phyloP scores from a whole-genome alignment of 1,284 basidiomycete genomes.

The Ceratobasidium sp. region DNA sequence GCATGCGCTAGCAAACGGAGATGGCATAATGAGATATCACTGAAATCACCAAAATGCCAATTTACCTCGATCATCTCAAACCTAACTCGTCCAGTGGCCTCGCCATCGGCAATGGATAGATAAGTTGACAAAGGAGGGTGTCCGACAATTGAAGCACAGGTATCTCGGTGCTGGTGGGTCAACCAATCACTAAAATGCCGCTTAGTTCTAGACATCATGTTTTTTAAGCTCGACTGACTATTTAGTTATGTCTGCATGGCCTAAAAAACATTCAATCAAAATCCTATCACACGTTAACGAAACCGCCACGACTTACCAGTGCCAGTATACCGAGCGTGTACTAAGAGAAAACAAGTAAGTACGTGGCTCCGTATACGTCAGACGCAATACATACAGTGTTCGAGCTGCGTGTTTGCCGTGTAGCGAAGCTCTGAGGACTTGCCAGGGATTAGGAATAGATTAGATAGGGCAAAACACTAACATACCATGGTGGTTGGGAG shows the following conservation, averaged over 20 bases:
- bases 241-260: constrained; percentile 93
- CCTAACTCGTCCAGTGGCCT: constrained; percentile 85
- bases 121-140: constrained; percentile 88
- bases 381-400: constrained; percentile 72
- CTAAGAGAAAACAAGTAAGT: constrained; percentile 53
- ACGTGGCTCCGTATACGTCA: constrained; percentile 42
- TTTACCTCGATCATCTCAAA: constrained; percentile 96
- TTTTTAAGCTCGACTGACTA: constrained; percentile 66
- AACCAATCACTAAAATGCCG: constrained; percentile 83
- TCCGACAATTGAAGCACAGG: constrained; percentile 88
- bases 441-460: neutral
- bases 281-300: constrained; percentile 26
- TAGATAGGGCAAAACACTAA: neutral
- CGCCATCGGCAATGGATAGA: constrained; percentile 91
- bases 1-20: constrained; percentile 74
- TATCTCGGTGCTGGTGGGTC: constrained; percentile 96
- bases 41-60: constrained; percentile 29
- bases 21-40: constrained; percentile 21
- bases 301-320: constrained; percentile 65
- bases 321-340: constrained; percentile 95
- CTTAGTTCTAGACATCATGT: constrained; percentile 26
- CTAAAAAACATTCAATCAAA: constrained; percentile 52
- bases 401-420: constrained; percentile 91
- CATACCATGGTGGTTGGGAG: constrained; percentile 17
- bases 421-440: constrained; percentile 90